Base-by-base conservation (phyloP, 257 asterid genomes). In the Primulina eburnea region DNA sequence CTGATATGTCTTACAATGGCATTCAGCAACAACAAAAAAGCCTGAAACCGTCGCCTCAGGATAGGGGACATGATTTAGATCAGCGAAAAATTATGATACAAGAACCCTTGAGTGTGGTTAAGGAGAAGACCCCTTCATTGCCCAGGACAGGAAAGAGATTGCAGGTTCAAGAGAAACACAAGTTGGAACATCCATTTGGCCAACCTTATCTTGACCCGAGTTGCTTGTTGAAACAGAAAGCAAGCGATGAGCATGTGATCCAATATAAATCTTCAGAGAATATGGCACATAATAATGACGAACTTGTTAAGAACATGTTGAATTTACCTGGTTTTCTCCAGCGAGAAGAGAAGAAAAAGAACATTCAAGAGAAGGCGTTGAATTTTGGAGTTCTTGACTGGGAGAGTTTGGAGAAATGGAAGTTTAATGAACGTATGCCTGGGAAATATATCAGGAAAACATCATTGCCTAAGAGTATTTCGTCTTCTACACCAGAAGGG, bases 331-430 rank as follows among this genome's bases (percentile, higher is more conserved):
- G 79, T 71, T 94, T 86, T 83, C 97, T 94, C 75, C 95, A 84
- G 79, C 85, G 72, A 62, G 78, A 74, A 8, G 95, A 87, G 75
- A 86, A 79, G 76, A 88, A 82, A 64, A 83, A 76, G 20, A 88
- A 78, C 67, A 40, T 84, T 73, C 97, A 89, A 72, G 98, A 78
- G 38, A 88, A 85, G 82, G 99, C 97, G 32, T 83, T 94, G 59
- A 94, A 84, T 81, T 86, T 91, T 56, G 99, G 99, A 65, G 99
- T 94, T 78, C 96, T 94, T 50, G 97, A 91, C 69, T 94, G 96
- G 96, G 84, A 83, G 76, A 82, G 83, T 59, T 79, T 94, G 75
- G 98, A 91, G 75, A 89, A 86, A 69, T 94, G 97, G 95, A 89
- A 87, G 82, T 85, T 88, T 65, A 85, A 76, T 1, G 96, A 93